Evolutionary conservation across 768 basidiomycete genomes (phyloP), one percentile per base, ranked within the genome.

Genomic region (Xerocomellus chrysenteron): DNA sequence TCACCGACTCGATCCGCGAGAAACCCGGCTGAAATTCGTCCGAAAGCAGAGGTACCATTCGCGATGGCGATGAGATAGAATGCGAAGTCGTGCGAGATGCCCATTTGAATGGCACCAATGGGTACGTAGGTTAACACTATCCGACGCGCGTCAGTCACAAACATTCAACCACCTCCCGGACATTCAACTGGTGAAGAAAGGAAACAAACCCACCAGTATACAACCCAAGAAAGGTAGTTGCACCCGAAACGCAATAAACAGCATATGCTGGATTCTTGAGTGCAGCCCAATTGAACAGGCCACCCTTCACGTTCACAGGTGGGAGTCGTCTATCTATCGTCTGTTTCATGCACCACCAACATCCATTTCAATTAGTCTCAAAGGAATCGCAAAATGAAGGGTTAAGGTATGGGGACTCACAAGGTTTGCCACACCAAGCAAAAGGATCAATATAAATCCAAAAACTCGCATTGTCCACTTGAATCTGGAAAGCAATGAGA

Each of bases 381-480:
- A 32, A 17, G 4, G 21, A 17, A 32, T 11, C 2, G 16, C 11
- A 13, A 48, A 17, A 17, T 9, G 12, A 21, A 21, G 0, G 13
- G 6, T 30, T 13, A 5, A n/a, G 4, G 0, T 13, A 14, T 19
- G 68, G 61, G 17, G 24, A 59, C 70, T 58, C 52, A 81, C 79
- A 46, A 89, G 54, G 67, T 86, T 88, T 14, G 82, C 78, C 13
- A 80, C 65, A 2, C 79, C 78, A 4, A 90, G 75, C 2, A 78
- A 65, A 14, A 77, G 58, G 1, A 87, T 57, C 0, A 89, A 67
- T 10, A 89, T 80, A 58, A 90, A 83, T 2, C 82, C 88, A 42
- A 90, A 70, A 33, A 86, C 80, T 13, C 90, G 78, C 78, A 88
- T 82, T 0, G 89, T 88, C 90, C 89, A 92, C 58, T 76, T 74